Evolutionary conservation across 352 stramenopile species (phyloP), one percentile per base, ranked within the genome.

Genomic region (Phytophthora hybrid): DNA sequence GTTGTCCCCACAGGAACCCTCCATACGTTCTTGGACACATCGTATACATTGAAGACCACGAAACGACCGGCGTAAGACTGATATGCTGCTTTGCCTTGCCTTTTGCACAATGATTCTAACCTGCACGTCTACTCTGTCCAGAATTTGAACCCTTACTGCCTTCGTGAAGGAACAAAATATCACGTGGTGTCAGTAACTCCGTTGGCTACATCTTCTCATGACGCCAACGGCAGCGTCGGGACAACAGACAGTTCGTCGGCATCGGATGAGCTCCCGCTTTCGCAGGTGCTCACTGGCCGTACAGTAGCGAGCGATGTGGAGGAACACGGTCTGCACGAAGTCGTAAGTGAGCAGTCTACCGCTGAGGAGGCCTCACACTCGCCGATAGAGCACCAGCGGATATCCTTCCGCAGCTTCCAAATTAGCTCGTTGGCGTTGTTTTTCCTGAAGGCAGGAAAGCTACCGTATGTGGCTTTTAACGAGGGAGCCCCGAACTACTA

Each of bases 391-490:
- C 83, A 93, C 56, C 85, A 93, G 63, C 73, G 85, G 69, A 93
- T 93, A 83, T 91, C 85, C 14, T 93, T 93, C 67, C 84, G 80
- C 46, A 92, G 78, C 55, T 95, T 95, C 74, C 86, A 95, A 73
- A 93, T 95, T 64, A 93, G 85, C 66, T 86, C 91, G 13, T 63
- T 95, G 65, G 88, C 86, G 13, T 63, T 95, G 41, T 95, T 95
- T 71, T 95, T 95, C 64, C 66, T 92, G 5, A 91, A 91, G 41
- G 86, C 77, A 37, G 88, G 86, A 13, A 93, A 93, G 53, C 58
- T 93, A 21, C 88, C 86, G 60, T 95, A 95, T 59, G 85, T 95
- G 32, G 88, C 88, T 14, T 95, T 95, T 59, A 95, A 95, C 66
- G 86, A 95, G 63, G 88, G 88, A 21, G 84, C 83, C 34, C 88